Evolutionary conservation across 805 yeast genomes (phyloP), one percentile per base, ranked within the genome.

Genomic region (Barnettozyma wickerhamii): DNA sequence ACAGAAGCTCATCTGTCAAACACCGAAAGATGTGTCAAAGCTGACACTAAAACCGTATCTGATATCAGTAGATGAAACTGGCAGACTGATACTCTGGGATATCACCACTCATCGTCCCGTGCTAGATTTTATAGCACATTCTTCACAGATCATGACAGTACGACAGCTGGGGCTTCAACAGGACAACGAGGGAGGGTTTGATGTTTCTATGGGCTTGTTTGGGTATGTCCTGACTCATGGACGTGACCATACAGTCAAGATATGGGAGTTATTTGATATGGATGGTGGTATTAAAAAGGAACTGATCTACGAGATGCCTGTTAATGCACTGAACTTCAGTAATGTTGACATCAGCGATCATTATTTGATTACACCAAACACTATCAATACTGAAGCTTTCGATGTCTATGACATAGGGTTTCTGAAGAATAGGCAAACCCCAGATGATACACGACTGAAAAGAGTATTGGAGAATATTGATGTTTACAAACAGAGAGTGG

Each of bases 321-420:
- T 84, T 32, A 87, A 87, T 57, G 68, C 86, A 4, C 63, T 87
- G 47, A 86, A 84, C 51, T 87, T 81, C 58, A 74, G 88, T 49
- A 77, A 79, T 40, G 77, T 81, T n/a, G 79, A 71, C 5, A 58
- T 72, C 14, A 40, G 36, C 7, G 55, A 56, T 1, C 54, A 62
- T 13, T 49, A 48, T 12, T 42, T 77, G 19, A 54, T 81, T 0
- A 74, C 85, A 1, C 88, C 95, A 0, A 78, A 81, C 14, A 76
- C 88, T 0, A 58, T 68, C 9, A 75, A 77, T 51, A 79, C 93
- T 0, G 76, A 81, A 30, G 68, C 69, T 26, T 71, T 84, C 46
- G 95, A 85, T 52, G 55, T 86, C 1, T 83, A 83, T 55, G 53
- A 56, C 27, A 49, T 79, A 10, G 48, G 52, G 0, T 56, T 54